Evolutionary conservation across 1,284 basidiomycete species (phyloP), one percentile per base, ranked within the genome.

Genomic region (Hemileia vastatrix): DNA sequence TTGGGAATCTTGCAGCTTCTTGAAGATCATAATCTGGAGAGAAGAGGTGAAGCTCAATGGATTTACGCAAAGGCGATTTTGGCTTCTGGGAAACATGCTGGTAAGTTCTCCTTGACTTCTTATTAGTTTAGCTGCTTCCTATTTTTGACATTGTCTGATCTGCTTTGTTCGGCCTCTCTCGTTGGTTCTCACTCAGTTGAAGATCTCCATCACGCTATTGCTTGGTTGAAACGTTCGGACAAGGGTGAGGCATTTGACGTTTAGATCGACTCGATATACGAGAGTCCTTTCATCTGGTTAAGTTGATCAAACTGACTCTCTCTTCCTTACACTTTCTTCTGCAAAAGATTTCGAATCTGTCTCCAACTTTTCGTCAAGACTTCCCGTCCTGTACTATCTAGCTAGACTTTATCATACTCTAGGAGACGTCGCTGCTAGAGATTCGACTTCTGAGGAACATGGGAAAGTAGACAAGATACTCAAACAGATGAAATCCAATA

Each of bases 351-450:
- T 40, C 15, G 9, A 40, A 40, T 9, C 36, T 11, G 15, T 15
- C 15, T 15, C 15, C 15, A 40, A 40, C 15, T 40, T 40, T 15
- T 15, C 36, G 8, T 9, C 36, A 40, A 40, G 36, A 40, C 36
- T 40, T 40, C 36, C 36, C 8, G 66, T 69, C n/a, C 66, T 69
- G 19, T 69, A 69, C 59, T 67, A 65, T 57, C 57, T 64, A 56
- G 31, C 63, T 19, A 63, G 68, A 6, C 63, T 69, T 3, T 49
- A 65, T 24, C 68, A 69, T 27, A 65, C 67, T 48, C 9, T 65
- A 31, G 68, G 57, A 21, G 45, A 63, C 32, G 43, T 43, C 8
- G 36, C 21, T 15, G 21, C 57, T 11, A 24, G 32, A 24, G 48
- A 54, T 2, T 36, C 21, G 6, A 21, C 55, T 13, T 33, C 61